Conservation (phyloP, 345 rosid species). For the Moricandia moricandioides region DNA sequence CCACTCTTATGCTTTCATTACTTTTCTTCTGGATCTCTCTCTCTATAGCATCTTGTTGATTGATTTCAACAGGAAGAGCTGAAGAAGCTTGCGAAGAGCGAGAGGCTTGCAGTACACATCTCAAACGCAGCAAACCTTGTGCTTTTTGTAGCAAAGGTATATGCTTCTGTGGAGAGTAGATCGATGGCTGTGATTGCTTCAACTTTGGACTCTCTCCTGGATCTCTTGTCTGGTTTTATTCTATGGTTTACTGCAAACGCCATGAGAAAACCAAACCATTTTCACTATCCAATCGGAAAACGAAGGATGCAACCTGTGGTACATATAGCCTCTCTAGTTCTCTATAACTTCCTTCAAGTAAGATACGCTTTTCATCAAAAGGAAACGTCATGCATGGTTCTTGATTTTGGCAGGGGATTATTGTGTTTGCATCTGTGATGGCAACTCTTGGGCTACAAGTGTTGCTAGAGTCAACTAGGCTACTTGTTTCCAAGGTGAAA, state of each 20-base stretch:
- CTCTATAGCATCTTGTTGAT: background rate
- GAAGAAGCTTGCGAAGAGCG: slow-evolving; percentile 62
- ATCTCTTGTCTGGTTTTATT: slow-evolving; percentile 79
- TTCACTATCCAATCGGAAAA: slow-evolving; percentile 77
- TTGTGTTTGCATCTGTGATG: slow-evolving; percentile 65
- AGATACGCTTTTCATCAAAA: background rate
- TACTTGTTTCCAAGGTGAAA: slow-evolving; percentile 43
- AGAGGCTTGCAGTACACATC: slow-evolving; percentile 56
- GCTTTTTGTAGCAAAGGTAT: slow-evolving; percentile 71
- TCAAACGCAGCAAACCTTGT: slow-evolving; percentile 63
- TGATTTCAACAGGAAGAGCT: slow-evolving; percentile 56
- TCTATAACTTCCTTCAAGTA: background rate
- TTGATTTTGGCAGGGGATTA: slow-evolving; percentile 45
- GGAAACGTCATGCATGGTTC: background rate
- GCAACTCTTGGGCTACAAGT: slow-evolving; percentile 64
- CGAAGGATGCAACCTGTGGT: slow-evolving; percentile 89
- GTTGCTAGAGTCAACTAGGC: slow-evolving; percentile 47
- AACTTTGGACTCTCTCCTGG: slow-evolving; percentile 78
- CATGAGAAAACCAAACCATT: slow-evolving; percentile 70
- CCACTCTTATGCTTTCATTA: background rate
- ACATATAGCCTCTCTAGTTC: slow-evolving; percentile 9
- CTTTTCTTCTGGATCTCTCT: background rate
- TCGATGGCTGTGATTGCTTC: slow-evolving; percentile 85
- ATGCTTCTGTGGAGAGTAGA: slow-evolving; percentile 67
- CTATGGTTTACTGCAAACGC: slow-evolving; percentile 81